Conservation (phyloP, 78 protist genomes). For the Trichosphaerium sp. region DNA sequence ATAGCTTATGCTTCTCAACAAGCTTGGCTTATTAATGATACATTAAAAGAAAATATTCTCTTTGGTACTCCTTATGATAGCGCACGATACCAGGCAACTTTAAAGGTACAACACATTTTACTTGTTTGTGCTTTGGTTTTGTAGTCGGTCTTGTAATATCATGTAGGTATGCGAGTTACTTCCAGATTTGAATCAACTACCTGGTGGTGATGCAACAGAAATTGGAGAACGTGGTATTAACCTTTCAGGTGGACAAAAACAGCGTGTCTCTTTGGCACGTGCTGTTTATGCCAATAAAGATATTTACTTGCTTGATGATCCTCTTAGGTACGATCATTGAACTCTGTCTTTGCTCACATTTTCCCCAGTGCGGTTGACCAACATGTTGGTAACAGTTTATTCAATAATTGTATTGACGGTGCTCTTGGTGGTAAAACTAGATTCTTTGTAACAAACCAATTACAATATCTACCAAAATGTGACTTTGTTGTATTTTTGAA, state of each 20-base stretch:
- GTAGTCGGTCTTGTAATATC: too few relatives aligned
- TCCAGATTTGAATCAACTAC: not conserved
- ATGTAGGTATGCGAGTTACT: not conserved
- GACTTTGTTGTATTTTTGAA: constrained; percentile 13
- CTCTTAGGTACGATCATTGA: constrained; percentile 12
- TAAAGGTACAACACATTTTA: too few relatives aligned
- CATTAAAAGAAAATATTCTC: constrained; percentile 79
- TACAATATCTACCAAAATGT: constrained; percentile 11
- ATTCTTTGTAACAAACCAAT: constrained; percentile 73
- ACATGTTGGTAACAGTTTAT: constrained; percentile 27
- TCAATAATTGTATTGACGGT: not conserved
- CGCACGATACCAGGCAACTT: too few relatives aligned
- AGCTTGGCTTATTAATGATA: constrained; percentile 79
- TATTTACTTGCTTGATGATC: constrained; percentile 65
- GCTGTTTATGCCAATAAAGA: constrained; percentile 57
- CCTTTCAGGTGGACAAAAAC: constrained; percentile 92
- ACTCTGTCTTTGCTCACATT: constrained; percentile 35
- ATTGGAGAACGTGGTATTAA: constrained; percentile 95
- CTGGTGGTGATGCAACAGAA: constrained; percentile 33
- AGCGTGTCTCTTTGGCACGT: constrained; percentile 78
- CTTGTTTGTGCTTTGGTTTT: too few relatives aligned
- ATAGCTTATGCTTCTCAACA: constrained; percentile 65
- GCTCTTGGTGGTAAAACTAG: constrained; percentile 23
- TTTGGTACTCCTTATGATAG: constrained; percentile 71
- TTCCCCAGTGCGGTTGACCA: constrained; percentile 51